Base-by-base conservation (phyloP, 306 rosid genomes). In the Carpinus viminea region DNA sequence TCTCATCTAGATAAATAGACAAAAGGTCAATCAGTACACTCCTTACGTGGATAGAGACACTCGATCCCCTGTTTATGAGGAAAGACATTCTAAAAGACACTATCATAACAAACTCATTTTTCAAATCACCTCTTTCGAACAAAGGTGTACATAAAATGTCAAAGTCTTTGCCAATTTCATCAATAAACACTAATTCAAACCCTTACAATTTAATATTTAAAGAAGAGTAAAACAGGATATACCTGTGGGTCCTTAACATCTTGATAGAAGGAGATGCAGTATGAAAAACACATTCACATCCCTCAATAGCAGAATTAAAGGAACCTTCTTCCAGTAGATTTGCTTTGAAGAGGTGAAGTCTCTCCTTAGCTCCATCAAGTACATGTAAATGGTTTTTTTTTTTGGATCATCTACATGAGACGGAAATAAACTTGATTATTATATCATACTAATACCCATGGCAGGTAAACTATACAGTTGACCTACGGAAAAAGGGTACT, bases 301-400 rank as follows among this genome's bases (percentile, higher is more conserved):
- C 87, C 43, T 77, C 74, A 69, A 84, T 18, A 73, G 71, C 82
- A 69, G 87, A 68, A 62, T 84, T 82, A 74, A 84, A 80, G 12
- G 87, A 80, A 74, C 87, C 85, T 77, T 84, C 82, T 54, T 84
- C 82, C 38, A 84, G 57, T 36, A 84, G 57, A 76, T 84, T 59
- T 61, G 87, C 87, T 74, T 84, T 84, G 70, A 77, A 77, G 2
- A 84, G 82, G 56, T 80, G 74, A 73, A 84, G 87, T 71, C 87
- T 80, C 61, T 80, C 82, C 75, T 84, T 81, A 53, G 87, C 87
- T 52, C 87, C 87, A 76, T 84, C 87, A 76, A 84, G 80, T 16
- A 56, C 64, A 5, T 21, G 50, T 68, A 84, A 61, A 78, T 84
- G 87, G 41, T 74, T 74, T 17, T 78, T 79, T 80, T 84, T 45